Evolutionary conservation across 2,329 filamentous ascomycete species (phyloP), one percentile per base, ranked within the genome.

Genomic region (Beauveria caledonica): DNA sequence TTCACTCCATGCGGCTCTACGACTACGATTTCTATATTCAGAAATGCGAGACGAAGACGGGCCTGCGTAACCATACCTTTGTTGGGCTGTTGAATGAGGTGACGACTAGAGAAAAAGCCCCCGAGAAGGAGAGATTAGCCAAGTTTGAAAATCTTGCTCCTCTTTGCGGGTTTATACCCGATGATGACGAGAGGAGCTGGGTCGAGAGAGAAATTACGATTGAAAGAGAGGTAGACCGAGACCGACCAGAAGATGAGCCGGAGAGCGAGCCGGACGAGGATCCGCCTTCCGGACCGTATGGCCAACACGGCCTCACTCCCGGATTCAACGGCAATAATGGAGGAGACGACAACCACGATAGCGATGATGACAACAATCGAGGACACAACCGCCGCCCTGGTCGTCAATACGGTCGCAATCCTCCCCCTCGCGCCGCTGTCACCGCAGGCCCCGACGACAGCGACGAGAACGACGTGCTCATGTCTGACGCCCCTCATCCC

Each of bases 1-100:
- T 82, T 49, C 60, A 67, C 1, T 67, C 66, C n/a, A 61, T 80
- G 0, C 68, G 71, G 0, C 75, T 80, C 57, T 76, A 74, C 60
- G 77, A 81, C 60, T 69, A 72, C 2, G 65, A 73, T 21, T 61
- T 64, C 13, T 74, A 68, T 65, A n/a, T 64, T 0, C 13, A 25
- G 0, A 0, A 6, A 0, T 15, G 23, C 1, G 5, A 49, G 3
- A 11, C 10, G 3, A 65, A 62, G 25, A 17, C 42, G 0, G 58
- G 60, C 0, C 64, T 75, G 1, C 64, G 71, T 10, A 71, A 75
- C 57, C 68, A 50, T 25, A 66, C 65, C 0, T 75, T 75, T 52
- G 51, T 66, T 17, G 56, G 60, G 5, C 67, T 72, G 13, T 61
- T 73, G 19, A 68, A 67, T 11, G 68, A 65, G 5, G 39, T 58